phyloP scores from a whole-genome alignment of 2,329 filamentous ascomycete genomes.

The Aspergillus ochraceoroseus region DNA sequence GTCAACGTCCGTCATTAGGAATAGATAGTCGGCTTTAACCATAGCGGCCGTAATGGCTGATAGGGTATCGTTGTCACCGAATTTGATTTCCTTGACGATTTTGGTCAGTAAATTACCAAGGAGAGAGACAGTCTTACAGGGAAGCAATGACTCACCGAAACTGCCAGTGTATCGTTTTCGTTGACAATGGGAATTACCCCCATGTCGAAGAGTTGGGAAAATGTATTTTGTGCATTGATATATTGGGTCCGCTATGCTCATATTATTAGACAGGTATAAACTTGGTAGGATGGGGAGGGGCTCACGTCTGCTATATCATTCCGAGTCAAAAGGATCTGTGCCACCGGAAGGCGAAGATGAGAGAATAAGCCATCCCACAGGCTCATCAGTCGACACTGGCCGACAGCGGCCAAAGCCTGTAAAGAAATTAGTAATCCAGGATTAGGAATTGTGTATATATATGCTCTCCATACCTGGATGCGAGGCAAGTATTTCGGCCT shows the following conservation, averaged over 20 bases:
- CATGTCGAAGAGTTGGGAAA: constrained; percentile 84
- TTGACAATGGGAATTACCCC: constrained; percentile 98
- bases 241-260: constrained; percentile 72
- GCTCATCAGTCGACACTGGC: constrained; percentile 89
- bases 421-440: neutral
- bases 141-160: constrained; percentile 54
- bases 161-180: constrained; percentile 94
- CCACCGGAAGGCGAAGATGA: constrained; percentile 82
- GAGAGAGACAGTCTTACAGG: neutral
- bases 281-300: too few species aligned
- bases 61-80: constrained; percentile 96
- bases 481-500: constrained; percentile 86
- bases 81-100: constrained; percentile 74
- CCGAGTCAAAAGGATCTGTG: constrained; percentile 87
- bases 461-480: constrained; percentile 58
- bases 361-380: constrained; percentile 91
- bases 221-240: constrained; percentile 92
- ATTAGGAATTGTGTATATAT: neutral
- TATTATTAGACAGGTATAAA: constrained; percentile 21
- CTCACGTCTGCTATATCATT: constrained; percentile 92
- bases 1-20: constrained; percentile 98
- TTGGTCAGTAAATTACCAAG: constrained; percentile 1
- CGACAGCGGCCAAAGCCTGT: constrained; percentile 85
- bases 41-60: constrained; percentile 95
- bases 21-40: constrained; percentile 93